phyloP scores from a whole-genome alignment of 768 basidiomycete genomes.

The Leucocoprinus sp. region DNA sequence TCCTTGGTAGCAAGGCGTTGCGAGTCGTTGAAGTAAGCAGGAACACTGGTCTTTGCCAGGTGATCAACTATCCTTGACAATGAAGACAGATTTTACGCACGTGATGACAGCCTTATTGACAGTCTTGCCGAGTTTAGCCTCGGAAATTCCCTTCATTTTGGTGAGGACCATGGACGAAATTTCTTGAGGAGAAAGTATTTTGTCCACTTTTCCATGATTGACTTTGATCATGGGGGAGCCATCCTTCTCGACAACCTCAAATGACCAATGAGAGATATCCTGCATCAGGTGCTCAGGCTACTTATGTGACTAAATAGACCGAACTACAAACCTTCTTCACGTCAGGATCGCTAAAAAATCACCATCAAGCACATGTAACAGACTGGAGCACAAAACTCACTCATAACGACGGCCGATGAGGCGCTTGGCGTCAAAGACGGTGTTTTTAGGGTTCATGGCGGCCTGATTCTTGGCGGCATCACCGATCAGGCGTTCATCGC shows the following conservation, averaged over 20 bases:
- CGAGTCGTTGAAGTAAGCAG: constrained; percentile 99
- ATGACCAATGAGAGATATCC: constrained; percentile 98
- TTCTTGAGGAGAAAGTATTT: constrained; percentile 96
- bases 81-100: constrained; percentile 38
- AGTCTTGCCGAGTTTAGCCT: constrained; percentile 97
- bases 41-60: constrained; percentile 48
- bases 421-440: constrained; percentile 98
- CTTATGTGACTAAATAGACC: constrained; percentile 11
- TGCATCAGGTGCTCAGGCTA: constrained; percentile 22
- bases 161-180: constrained; percentile 99
- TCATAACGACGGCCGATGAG: constrained; percentile 97
- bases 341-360: constrained; percentile 68
- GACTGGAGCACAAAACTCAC: constrained; percentile 38
- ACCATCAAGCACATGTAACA: too few relatives aligned
- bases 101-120: constrained; percentile 99
- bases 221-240: constrained; percentile 97
- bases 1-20: constrained; percentile 99
- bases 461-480: constrained; percentile 99
- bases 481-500: constrained; percentile 94
- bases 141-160: constrained; percentile 99
- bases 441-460: constrained; percentile 99
- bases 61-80: constrained; percentile 7
- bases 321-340: constrained; percentile 67
- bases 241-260: constrained; percentile 92
- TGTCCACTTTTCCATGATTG: constrained; percentile 88